Base-by-base conservation (phyloP, 345 rosid genomes). In the Euphorbia tirucalli region DNA sequence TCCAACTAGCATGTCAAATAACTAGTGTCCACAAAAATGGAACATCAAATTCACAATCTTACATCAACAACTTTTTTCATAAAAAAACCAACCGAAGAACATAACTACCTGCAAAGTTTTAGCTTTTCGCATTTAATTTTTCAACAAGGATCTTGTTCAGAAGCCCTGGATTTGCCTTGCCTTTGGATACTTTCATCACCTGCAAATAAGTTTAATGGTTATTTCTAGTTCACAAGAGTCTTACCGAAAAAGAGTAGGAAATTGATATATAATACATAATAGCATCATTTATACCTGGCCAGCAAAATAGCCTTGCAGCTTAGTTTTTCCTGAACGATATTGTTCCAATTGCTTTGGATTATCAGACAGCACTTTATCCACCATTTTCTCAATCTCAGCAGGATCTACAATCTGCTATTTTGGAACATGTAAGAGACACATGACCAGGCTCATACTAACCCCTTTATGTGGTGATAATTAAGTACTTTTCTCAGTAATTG, bases 131-230 rank as follows among this genome's bases (percentile, higher is more conserved):
- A 74, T 87, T 90, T 61, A 92, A 75, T 83, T 92, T 92, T 85
- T 92, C 87, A 28, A 80, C 9, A 56, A 94, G 97, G 66, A 92
- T 85, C 80, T 90, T 92, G 88, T 89, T 92, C 65, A 94, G 81
- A 65, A 92, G 78, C 28, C 88, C 93, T 16, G 96, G 98, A 73
- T 87, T 92, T 68, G 96, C 98, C 81, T 89, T 94, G 31, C 97
- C 97, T 79, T 89, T 87, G 2, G 98, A 92, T 73, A 77, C 73
- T 85, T 94, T 94, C 97, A 94, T 94, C 56, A 92, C 88, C 98
- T 94, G 84, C 77, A 81, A 65, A 71, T 65, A 46, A 76, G 50
- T 18, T 35, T 27, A 64, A 57, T 19, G 18, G 52, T 64, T 54
- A 62, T 3, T 52, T 9, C 61, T 13, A 22, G 30, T 7, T n/a